Conservation (phyloP, 768 basidiomycete species). For the Leccinum disarticulatum region DNA sequence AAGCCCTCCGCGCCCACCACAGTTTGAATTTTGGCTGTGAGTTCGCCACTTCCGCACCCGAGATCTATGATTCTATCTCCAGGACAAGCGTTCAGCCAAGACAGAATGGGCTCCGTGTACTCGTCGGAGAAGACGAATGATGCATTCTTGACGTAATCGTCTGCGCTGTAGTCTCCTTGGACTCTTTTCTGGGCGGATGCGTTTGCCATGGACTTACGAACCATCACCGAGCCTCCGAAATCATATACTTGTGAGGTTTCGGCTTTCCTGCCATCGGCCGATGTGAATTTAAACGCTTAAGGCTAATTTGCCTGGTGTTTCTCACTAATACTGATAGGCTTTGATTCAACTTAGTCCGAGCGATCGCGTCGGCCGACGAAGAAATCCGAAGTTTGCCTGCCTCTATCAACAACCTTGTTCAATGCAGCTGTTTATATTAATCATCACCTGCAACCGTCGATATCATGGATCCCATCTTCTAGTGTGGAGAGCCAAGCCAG, state of each 20-base stretch:
- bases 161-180: conserved; percentile 56
- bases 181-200: background rate
- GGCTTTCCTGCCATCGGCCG: conserved; percentile 24
- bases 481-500: background rate
- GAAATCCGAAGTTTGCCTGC: conserved; percentile 5
- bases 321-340: too few species aligned
- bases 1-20: conserved; percentile 51
- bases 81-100: conserved; percentile 56
- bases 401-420: background rate
- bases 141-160: conserved; percentile 60
- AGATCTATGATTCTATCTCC: conserved; percentile 75
- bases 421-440: background rate
- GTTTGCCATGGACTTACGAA: conserved; percentile 11
- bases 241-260: conserved; percentile 14
- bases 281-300: background rate
- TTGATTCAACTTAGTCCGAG: background rate
- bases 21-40: conserved; percentile 58
- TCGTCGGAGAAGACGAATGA: conserved; percentile 63
- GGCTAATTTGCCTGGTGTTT: background rate
- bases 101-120: conserved; percentile 54
- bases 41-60: conserved; percentile 83
- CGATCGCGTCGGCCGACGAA: conserved; percentile 20
- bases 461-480: background rate
- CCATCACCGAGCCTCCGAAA: background rate
- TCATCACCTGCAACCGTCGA: too few species aligned